These are phyloP conservation scores for Fomitopsis betulina DNA, from an alignment of 1,284 basidiomycete species.

Conservation along the genomic window DNA sequence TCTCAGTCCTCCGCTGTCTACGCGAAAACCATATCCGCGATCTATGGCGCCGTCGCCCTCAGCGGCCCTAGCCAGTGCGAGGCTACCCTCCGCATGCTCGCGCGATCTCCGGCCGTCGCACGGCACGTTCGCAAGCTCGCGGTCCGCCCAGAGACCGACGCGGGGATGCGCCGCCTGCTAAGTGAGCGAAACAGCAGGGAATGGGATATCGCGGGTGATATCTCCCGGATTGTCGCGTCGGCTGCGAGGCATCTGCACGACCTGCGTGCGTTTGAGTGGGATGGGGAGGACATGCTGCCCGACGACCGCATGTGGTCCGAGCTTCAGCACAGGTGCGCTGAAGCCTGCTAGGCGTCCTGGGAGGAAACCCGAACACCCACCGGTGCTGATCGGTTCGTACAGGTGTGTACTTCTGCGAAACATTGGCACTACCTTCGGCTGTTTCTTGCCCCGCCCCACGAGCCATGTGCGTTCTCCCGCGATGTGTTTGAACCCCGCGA, in stretches of 20 bases:
- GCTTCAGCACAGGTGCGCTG: slow-evolving; percentile 38
- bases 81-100: slow-evolving; percentile 60
- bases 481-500: not conserved
- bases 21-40: slow-evolving; percentile 44
- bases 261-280: slow-evolving; percentile 61
- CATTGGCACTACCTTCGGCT: slow-evolving; percentile 56
- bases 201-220: slow-evolving; percentile 22
- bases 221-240: slow-evolving; percentile 26
- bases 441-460: slow-evolving; percentile 46
- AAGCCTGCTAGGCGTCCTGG: slow-evolving; percentile 40
- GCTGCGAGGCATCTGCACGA: slow-evolving; percentile 53
- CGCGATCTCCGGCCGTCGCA: slow-evolving; percentile 45
- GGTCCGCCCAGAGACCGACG: slow-evolving; percentile 35
- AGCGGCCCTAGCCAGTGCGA: slow-evolving; percentile 50
- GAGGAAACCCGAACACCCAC: not conserved
- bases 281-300: slow-evolving; percentile 58
- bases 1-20: slow-evolving; percentile 42
- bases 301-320: slow-evolving; percentile 71
- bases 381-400: not conserved
- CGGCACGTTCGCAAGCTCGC: slow-evolving; percentile 58
- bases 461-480: slow-evolving; percentile 50
- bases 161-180: slow-evolving; percentile 7
- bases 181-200: slow-evolving; percentile 12
- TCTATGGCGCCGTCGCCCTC: slow-evolving; percentile 55
- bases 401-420: slow-evolving; percentile 62